Percentiles rank a stretch among this genome's conserved stretches.
phyloP scores from a whole-genome alignment of 805 yeast genomes.

The Lachancea meyersii region DNA sequence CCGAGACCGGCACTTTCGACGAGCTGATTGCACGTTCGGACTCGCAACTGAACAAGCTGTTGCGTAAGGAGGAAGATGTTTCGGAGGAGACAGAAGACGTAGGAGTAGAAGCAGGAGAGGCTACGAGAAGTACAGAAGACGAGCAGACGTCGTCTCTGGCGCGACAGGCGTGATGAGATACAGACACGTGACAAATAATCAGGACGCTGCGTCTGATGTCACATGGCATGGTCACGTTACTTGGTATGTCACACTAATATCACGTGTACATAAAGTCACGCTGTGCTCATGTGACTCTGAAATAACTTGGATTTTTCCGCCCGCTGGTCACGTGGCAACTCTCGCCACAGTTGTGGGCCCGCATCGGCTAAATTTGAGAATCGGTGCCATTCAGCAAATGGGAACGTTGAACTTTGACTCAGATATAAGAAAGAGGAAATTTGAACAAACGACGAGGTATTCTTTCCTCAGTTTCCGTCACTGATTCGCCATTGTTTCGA shows the following conservation, averaged over 20 bases:
- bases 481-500: not conserved
- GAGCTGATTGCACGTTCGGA: conserved; percentile 40
- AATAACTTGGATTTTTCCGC: not conserved
- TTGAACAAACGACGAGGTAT: not conserved
- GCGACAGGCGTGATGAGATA: too few relatives aligned
- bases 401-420: not conserved
- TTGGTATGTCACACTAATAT: too few relatives aligned
- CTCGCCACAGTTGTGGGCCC: conserved; percentile 8
- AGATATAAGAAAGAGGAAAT: not conserved
- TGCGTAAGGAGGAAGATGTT: conserved; percentile 29
- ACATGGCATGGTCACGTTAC: too few relatives aligned
- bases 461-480: not conserved
- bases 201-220: too few relatives aligned
- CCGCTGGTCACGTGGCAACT: not conserved
- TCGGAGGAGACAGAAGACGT: not conserved
- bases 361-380: too few relatives aligned
- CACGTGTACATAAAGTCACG: too few relatives aligned
- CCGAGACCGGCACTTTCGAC: conserved; percentile 59
- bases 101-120: not conserved
- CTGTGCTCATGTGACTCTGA: not conserved
- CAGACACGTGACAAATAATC: too few relatives aligned
- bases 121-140: not conserved
- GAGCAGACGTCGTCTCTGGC: too few relatives aligned
- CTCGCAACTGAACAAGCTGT: conserved; percentile 33
- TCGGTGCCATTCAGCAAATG: not conserved